phyloP scores from a whole-genome alignment of 78 protist genomes.

The Parvularia atlantis region DNA sequence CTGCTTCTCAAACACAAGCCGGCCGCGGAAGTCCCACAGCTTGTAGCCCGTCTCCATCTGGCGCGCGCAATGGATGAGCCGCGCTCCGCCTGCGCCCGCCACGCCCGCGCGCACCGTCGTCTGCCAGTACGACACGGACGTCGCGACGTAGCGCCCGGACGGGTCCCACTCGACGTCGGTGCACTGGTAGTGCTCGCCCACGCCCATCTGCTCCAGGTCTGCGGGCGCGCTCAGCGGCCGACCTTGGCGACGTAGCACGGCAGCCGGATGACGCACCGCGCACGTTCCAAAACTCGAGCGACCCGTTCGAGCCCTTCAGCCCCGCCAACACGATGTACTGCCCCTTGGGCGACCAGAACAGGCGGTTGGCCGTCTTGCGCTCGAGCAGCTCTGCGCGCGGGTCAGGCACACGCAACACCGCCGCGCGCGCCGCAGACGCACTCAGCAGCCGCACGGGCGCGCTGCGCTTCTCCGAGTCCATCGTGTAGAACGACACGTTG shows the following conservation, averaged over 20 bases:
- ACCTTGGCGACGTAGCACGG: no score
- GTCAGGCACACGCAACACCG: background rate
- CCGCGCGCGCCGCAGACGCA: background rate
- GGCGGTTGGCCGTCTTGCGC: constrained; percentile 20
- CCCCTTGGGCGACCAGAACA: constrained; percentile 41
- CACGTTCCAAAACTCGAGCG: no score
- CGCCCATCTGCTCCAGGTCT: no score
- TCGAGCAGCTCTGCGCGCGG: constrained; percentile 13
- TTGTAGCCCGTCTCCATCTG: constrained; percentile 76
- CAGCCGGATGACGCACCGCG: no score
- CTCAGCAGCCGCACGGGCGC: background rate
- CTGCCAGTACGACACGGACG: constrained; percentile 51
- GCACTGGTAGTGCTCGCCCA: constrained; percentile 68
- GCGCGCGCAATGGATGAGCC: background rate
- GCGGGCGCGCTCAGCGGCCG: no score
- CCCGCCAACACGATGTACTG: no score
- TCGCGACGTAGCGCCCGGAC: constrained; percentile 78
- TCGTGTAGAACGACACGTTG: constrained; percentile 7
- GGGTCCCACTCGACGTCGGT: constrained; percentile 86
- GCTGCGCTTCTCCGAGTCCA: background rate
- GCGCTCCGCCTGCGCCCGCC: background rate
- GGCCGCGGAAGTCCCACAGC: constrained; percentile 68
- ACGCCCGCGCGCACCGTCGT: background rate
- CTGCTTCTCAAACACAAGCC: constrained; percentile 15
- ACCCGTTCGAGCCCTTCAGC: no score